Evolutionary conservation across 2,329 filamentous ascomycete species (phyloP), one percentile per base, ranked within the genome.

Genomic region (Coniochaeta sp.): DNA sequence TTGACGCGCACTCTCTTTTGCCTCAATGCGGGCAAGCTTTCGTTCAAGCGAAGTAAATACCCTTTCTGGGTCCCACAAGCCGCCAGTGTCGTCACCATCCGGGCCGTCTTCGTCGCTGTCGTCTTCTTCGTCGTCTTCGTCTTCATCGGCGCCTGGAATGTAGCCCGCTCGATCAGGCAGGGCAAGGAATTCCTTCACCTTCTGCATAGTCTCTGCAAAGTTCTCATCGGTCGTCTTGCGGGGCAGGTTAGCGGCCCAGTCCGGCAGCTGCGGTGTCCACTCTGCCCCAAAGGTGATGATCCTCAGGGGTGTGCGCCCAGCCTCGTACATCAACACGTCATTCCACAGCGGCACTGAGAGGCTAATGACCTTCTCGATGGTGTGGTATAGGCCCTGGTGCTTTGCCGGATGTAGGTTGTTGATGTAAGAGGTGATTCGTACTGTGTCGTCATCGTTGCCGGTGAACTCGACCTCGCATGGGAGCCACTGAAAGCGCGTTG

Each of bases 121-220:
- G 22, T 54, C 49, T 20, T 53, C 52, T 10, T 52, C 53, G 2
- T 38, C 28, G 10, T 51, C 24, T 13, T 61, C 57, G 16, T 50
- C 48, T 13, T 62, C 62, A 1, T 65, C 53, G 63, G 62, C 66
- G 27, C 58, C 55, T 8, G 54, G 50, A 51, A 63, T 65, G 51
- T 66, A 51, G 16, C 38, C 50, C 1, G 38, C 38, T 6, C 27
- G 24, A 13, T 51, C 40, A 20, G 50, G 50, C 12, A 30, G 50
- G 9, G 50, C 32, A n/a, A 51, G 40, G 14, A 22, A 51, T 18
- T 27, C 50, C 30, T 27, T 57, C 26, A 57, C 53, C 42, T 51
- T 46, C 18, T 46, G 48, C 33, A 59, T 53, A 22, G 57, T 52
- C 46, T 54, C 52, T 13, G 48, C 20, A 20, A 52, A 53, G 18